Evolutionary conservation across 164 flowering plant genomes (phyloP).

Genomic region (Macadamia tetraphylla): DNA sequence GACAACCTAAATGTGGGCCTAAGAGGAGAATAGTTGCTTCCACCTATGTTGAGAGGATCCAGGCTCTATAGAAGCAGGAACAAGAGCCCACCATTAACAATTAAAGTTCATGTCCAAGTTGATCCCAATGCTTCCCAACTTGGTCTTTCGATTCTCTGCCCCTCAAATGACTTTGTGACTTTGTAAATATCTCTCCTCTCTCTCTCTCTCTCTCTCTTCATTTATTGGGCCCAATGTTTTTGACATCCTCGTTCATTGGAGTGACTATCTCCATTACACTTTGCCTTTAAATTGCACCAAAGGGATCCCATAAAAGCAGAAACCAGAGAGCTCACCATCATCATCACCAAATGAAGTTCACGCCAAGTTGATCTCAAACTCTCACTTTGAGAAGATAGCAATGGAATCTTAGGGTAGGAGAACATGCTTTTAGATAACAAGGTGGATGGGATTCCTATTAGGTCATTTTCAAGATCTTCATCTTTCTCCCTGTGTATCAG

Average conservation of each 20-base stretch:
- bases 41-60: too few species aligned
- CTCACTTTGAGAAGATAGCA: neutral
- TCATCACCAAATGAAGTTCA: neutral
- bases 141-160: too few species aligned
- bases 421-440: neutral
- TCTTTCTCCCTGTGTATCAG: too few species aligned
- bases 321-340: neutral
- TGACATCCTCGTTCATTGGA: constrained; percentile 23
- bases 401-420: neutral
- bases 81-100: too few species aligned
- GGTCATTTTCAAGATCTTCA: neutral
- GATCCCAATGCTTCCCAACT: too few species aligned
- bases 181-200: neutral
- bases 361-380: neutral
- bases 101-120: too few species aligned
- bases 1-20: too few species aligned
- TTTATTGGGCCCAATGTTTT: neutral
- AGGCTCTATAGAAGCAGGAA: too few species aligned
- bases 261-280: neutral
- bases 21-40: too few species aligned
- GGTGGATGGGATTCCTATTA: neutral
- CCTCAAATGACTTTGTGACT: too few species aligned
- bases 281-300: neutral
- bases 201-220: constrained; percentile 16
- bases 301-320: neutral